These are phyloP conservation scores for Terana coerulea DNA, from an alignment of 768 basidiomycete genomes.

Conservation along the genomic window DNA sequence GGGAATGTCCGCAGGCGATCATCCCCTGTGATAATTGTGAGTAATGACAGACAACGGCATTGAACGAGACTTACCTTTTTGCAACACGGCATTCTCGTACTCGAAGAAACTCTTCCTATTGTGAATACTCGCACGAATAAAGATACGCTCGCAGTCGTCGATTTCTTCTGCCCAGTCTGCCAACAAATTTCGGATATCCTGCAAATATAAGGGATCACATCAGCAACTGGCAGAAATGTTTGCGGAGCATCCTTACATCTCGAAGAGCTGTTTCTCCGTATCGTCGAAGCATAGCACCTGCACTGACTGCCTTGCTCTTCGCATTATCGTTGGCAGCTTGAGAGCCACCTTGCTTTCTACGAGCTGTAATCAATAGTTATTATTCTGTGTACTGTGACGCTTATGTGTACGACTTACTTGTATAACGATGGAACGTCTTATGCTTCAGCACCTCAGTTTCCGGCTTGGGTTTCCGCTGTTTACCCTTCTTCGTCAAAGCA, in stretches of 20 bases:
- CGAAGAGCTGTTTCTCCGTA: constrained; percentile 93
- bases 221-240: background rate
- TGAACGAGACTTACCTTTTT: constrained; percentile 42
- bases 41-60: background rate
- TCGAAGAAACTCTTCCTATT: constrained; percentile 90
- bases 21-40: constrained; percentile 41
- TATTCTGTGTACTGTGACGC: too few species aligned
- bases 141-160: constrained; percentile 81
- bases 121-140: constrained; percentile 83
- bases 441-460: constrained; percentile 81
- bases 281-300: constrained; percentile 88
- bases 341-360: constrained; percentile 95
- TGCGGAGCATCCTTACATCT: constrained; percentile 51
- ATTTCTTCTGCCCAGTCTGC: constrained; percentile 88
- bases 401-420: constrained; percentile 48
- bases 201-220: background rate
- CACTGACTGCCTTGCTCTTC: constrained; percentile 90
- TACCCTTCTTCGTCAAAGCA: constrained; percentile 33
- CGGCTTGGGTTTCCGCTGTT: constrained; percentile 57
- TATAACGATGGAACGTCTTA: constrained; percentile 98
- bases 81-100: constrained; percentile 75
- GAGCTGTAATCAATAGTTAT: constrained; percentile 49
- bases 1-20: constrained; percentile 85
- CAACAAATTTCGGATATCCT: constrained; percentile 89
- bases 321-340: constrained; percentile 91